Percentiles rank a stretch among this genome's conserved stretches.
Conservation (phyloP, 495 filamentous ascomycete genomes). For the Cenococcum geophilum region DNA sequence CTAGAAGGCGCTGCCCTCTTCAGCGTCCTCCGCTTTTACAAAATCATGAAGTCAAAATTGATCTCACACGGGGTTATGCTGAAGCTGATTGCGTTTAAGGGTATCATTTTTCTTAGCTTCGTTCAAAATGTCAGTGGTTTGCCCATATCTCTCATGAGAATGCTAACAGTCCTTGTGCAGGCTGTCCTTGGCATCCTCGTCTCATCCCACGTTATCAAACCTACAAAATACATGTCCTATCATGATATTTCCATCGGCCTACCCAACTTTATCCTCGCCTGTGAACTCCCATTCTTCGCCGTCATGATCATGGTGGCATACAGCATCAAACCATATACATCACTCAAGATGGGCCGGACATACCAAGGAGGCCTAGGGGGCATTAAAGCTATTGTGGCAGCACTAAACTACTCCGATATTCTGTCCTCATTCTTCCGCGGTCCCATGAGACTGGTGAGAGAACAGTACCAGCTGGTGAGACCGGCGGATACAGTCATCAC, state of each 20-base stretch:
- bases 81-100: constrained; percentile 34
- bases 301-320: constrained; percentile 17
- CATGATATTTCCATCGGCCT: constrained; percentile 18
- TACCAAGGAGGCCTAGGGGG: not conserved
- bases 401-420: constrained; percentile 18
- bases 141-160: not conserved
- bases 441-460: constrained; percentile 20
- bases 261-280: constrained; percentile 18
- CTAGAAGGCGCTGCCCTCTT: constrained; percentile 24
- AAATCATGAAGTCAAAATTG: constrained; percentile 19
- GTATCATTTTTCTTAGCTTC: constrained; percentile 22
- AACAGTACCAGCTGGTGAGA: too few relatives aligned
- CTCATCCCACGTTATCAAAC: constrained; percentile 13
- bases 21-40: constrained; percentile 28
- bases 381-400: constrained; percentile 9
- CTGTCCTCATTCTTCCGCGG: constrained; percentile 19
- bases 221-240: constrained; percentile 19
- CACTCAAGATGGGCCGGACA: not conserved
- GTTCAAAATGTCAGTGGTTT: constrained; percentile 27
- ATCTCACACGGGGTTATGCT: constrained; percentile 14
- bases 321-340: constrained; percentile 13
- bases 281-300: constrained; percentile 25
- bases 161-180: constrained; percentile 6
- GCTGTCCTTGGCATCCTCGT: constrained; percentile 28
- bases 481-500: too few relatives aligned